phyloP scores from a whole-genome alignment of 2,329 filamentous ascomycete genomes.

The Xylariaceae sp. region DNA sequence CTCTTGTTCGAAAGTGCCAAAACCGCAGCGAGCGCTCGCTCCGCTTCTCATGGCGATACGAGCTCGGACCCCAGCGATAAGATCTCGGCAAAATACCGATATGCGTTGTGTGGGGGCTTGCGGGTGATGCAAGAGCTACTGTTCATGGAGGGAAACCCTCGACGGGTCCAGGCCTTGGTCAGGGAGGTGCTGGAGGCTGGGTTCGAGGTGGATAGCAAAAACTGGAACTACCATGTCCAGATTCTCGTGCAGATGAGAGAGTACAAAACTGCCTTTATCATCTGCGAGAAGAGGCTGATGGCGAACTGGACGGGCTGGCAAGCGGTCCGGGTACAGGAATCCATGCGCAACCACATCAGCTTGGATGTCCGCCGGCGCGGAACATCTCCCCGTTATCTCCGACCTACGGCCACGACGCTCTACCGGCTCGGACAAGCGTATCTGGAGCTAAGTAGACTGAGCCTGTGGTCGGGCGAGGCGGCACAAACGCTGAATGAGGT shows the following conservation, averaged over 20 bases:
- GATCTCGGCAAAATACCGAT: conserved; percentile 45
- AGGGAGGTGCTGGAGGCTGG: conserved; percentile 56
- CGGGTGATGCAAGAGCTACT: conserved; percentile 45
- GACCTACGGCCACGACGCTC: conserved; percentile 41
- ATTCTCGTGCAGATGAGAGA: conserved; percentile 56
- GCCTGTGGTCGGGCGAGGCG: conserved; percentile 44
- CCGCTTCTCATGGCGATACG: conserved; percentile 23
- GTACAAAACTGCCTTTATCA: conserved; percentile 61
- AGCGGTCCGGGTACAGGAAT: conserved; percentile 25
- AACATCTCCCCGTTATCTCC: conserved; percentile 32
- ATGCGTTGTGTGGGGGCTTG: conserved; percentile 46
- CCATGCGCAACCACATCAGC: conserved; percentile 27
- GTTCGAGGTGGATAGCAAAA: conserved; percentile 67
- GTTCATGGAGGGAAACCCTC: conserved; percentile 35
- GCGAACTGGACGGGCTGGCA: conserved; percentile 71
- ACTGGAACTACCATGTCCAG: conserved; percentile 76
- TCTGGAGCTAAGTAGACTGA: conserved; percentile 42
- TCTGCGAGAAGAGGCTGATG: conserved; percentile 77
- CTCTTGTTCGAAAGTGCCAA: conserved; percentile 51
- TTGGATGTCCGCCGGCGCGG: conserved; percentile 37
- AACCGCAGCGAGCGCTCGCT: conserved; percentile 36
- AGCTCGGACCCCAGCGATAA: conserved; percentile 32
- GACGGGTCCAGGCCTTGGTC: conserved; percentile 46
- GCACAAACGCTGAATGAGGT: conserved; percentile 37
- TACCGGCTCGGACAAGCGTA: conserved; percentile 45